Evolutionary conservation across 805 yeast genomes (phyloP).

Genomic region (Diddensiella caesifluorescens): DNA sequence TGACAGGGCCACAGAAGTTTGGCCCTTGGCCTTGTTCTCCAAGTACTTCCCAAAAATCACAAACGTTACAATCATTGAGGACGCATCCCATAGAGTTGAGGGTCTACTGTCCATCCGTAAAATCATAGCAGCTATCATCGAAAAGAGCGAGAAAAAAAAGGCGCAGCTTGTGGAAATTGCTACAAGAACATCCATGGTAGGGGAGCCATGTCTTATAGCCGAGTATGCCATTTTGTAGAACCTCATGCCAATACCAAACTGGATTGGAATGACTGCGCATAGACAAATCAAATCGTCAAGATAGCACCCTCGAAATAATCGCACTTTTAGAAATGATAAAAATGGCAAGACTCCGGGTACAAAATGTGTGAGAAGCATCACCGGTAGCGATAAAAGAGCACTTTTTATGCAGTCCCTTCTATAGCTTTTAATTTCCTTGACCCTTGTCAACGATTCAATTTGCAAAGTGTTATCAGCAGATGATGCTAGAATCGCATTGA

Average conservation of each 20-base stretch:
- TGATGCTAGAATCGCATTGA: conserved; percentile 45
- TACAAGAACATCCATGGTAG: conserved; percentile 91
- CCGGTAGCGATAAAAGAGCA: conserved; percentile 56
- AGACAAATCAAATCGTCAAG: conserved; percentile 60
- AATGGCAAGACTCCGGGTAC: conserved; percentile 27
- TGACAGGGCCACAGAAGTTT: conserved; percentile 84
- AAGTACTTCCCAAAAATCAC: conserved; percentile 87
- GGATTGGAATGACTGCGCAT: conserved; percentile 52
- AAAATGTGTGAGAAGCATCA: conserved; percentile 42
- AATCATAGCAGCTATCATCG: conserved; percentile 43
- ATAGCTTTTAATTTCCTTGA: conserved; percentile 73
- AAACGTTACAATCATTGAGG: conserved; percentile 76
- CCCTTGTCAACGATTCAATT: conserved; percentile 58
- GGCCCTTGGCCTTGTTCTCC: conserved; percentile 89
- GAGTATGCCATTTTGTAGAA: conserved; percentile 62
- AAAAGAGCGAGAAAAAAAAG: conserved; percentile 62
- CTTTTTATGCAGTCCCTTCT: conserved; percentile 48
- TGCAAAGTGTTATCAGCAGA: conserved; percentile 61
- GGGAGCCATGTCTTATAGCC: conserved; percentile 61
- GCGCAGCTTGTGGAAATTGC: conserved; percentile 78
- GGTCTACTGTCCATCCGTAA: conserved; percentile 42
- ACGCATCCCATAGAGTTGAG: conserved; percentile 74
- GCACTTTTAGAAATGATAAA: conserved; percentile 34
- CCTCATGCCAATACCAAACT: conserved; percentile 58
- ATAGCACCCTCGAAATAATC: conserved; percentile 55